phyloP scores from a whole-genome alignment of 495 filamentous ascomycete genomes.

The Emericellopsis terricola region DNA sequence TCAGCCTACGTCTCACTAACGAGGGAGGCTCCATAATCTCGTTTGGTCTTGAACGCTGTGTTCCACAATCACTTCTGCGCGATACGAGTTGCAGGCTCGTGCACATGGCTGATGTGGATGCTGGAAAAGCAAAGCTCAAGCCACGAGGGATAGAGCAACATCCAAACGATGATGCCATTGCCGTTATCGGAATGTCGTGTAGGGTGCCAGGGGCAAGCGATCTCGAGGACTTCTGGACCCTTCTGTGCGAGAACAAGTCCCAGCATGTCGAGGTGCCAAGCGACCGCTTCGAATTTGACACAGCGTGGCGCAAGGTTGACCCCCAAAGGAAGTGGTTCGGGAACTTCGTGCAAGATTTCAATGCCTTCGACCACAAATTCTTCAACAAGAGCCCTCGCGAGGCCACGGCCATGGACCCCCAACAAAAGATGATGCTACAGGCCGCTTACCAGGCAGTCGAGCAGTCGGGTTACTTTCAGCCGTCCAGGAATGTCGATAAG shows the following conservation, averaged over 20 bases:
- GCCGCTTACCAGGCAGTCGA: conserved; percentile 20
- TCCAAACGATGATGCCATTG: conserved; percentile 27
- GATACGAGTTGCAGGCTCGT: background rate
- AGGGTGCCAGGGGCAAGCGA: conserved; percentile 30
- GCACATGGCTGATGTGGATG: background rate
- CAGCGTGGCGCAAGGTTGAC: conserved; percentile 13
- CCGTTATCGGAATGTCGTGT: conserved; percentile 33
- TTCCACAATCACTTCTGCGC: background rate
- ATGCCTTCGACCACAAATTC: conserved; percentile 31
- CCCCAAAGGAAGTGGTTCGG: conserved; percentile 22
- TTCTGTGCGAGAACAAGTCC: conserved; percentile 21
- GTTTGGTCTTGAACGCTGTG: conserved; percentile 1
- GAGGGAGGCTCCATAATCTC: too few relatives aligned
- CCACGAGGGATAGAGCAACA: background rate
- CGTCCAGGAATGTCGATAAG: background rate
- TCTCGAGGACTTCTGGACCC: conserved; percentile 24
- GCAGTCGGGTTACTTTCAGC: conserved; percentile 6
- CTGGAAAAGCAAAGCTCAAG: background rate
- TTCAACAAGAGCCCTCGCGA: conserved; percentile 28
- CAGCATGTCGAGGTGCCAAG: conserved; percentile 17
- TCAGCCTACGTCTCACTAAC: too few relatives aligned
- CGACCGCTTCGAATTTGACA: conserved; percentile 20
- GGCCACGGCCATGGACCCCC: conserved; percentile 13
- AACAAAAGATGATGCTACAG: conserved; percentile 18
- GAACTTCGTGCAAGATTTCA: conserved; percentile 25